Evolutionary conservation across 768 basidiomycete species (phyloP).

Genomic region (Rubroboletus pulcherrimus): DNA sequence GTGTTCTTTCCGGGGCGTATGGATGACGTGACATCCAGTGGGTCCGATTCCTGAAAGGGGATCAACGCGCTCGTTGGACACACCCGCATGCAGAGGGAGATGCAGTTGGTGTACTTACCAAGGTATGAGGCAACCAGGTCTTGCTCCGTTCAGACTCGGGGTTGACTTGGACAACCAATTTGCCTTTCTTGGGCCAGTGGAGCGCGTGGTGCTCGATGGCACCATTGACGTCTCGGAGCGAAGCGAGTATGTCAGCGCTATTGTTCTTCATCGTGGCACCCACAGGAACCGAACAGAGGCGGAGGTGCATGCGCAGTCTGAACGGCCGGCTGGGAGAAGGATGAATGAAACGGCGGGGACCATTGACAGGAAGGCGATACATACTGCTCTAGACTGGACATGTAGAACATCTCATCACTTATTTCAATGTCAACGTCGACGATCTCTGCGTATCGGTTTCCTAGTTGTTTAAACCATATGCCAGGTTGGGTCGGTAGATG

Average conservation of each 20-base stretch:
- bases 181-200: constrained; percentile 45
- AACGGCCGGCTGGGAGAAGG: neutral
- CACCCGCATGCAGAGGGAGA: neutral
- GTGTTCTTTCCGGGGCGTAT: constrained; percentile 44
- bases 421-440: constrained; percentile 22
- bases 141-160: constrained; percentile 29
- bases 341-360: neutral
- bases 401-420: constrained; percentile 20
- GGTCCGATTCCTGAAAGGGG: constrained; percentile 25
- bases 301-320: constrained; percentile 19
- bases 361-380: neutral
- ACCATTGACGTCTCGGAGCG: constrained; percentile 3
- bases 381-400: constrained; percentile 12
- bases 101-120: constrained; percentile 33
- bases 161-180: constrained; percentile 46
- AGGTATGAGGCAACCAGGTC: constrained; percentile 41
- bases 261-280: neutral
- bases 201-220: constrained; percentile 15
- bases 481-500: constrained; percentile 21
- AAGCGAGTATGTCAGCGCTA: neutral
- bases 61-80: neutral
- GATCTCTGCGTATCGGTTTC: constrained; percentile 18
- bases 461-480: constrained; percentile 25
- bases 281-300: constrained; percentile 21
- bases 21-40: constrained; percentile 40